Base-by-base conservation (phyloP, 1,139 yeast species). In the Pichia sp. region DNA sequence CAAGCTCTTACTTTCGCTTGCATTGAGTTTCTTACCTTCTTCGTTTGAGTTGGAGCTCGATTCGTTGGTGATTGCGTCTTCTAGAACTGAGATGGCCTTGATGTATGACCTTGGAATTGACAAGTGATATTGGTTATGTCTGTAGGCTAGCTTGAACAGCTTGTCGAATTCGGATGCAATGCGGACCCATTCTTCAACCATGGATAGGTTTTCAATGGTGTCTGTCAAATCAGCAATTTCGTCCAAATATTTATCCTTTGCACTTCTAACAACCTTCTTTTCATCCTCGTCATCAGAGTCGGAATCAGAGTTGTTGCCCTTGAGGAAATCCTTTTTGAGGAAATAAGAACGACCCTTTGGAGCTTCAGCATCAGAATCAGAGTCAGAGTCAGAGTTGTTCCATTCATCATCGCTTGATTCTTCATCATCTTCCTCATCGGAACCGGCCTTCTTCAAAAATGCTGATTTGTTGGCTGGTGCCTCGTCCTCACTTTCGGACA, bases 161-260 rank as follows among this genome's bases (percentile, higher is more conserved):
- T 81, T 85, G 67, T 92, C 97, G 65, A 90, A 87, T 69, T 90
- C 96, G 57, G 75, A 72, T 58, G 86, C 80, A 50, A 88, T 87
- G 49, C 80, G 76, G 53, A 84, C 80, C 97, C 97, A 93, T 71
- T 88, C 93, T 66, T 84, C 84, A 62, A 79, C 79, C 72, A 80
- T 72, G 78, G 87, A 58, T 84, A 85, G 61, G 78, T 80, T 65
- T 66, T 87, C 93, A 66, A 90, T 81, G 57, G 82, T 77, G 67
- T 82, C 87, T 65, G 86, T 80, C 45, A 82, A 73, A 41, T 78
- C 77, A 64, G 82, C 85, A 75, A 93, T 81, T 71, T 93, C 99
- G 69, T 90, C 98, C 62, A 90, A 70, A 59, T 92, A 78, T 74
- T 92, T 95, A 63, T 92, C 98, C 74, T 87, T 90, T 56, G 97